Evolutionary conservation across 2,329 filamentous ascomycete species (phyloP).

Genomic region (Chaetomium sp.): DNA sequence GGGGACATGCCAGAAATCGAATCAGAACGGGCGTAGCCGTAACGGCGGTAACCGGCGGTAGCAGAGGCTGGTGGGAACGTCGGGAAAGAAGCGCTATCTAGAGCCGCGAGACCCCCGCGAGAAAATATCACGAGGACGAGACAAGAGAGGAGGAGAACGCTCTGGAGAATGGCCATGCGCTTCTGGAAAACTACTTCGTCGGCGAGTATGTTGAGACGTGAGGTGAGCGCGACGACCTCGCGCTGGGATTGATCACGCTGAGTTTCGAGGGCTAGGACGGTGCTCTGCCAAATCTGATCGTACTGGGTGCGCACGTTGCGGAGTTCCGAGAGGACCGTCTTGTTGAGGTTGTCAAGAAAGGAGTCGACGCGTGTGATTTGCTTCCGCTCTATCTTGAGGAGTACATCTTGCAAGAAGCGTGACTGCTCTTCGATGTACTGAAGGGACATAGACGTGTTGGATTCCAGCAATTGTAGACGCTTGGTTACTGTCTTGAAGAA

Average conservation of each 20-base stretch:
- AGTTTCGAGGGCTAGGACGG: slow-evolving; percentile 81
- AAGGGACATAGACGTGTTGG: slow-evolving; percentile 84
- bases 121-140: slow-evolving; percentile 82
- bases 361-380: slow-evolving; percentile 76
- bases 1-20: slow-evolving; percentile 8
- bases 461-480: slow-evolving; percentile 81
- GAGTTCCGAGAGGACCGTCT: slow-evolving; percentile 76
- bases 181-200: slow-evolving; percentile 86
- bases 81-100: slow-evolving; percentile 10
- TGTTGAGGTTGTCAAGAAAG: slow-evolving; percentile 81
- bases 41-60: slow-evolving; percentile 18
- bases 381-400: slow-evolving; percentile 78
- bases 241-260: slow-evolving; percentile 78
- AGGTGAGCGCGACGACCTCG: slow-evolving; percentile 75
- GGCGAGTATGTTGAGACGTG: slow-evolving; percentile 79
- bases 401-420: slow-evolving; percentile 77
- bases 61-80: slow-evolving; percentile 1
- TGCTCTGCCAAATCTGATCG: slow-evolving; percentile 94
- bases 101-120: slow-evolving; percentile 36
- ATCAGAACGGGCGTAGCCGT: slow-evolving; percentile 9
- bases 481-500: slow-evolving; percentile 98
- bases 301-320: slow-evolving; percentile 76
- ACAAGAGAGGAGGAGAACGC: slow-evolving; percentile 77
- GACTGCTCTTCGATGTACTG: slow-evolving; percentile 98
- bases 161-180: slow-evolving; percentile 88